These are phyloP conservation scores for Mallotus repandus DNA, from an alignment of 441 rosid species.

Conservation along the genomic window DNA sequence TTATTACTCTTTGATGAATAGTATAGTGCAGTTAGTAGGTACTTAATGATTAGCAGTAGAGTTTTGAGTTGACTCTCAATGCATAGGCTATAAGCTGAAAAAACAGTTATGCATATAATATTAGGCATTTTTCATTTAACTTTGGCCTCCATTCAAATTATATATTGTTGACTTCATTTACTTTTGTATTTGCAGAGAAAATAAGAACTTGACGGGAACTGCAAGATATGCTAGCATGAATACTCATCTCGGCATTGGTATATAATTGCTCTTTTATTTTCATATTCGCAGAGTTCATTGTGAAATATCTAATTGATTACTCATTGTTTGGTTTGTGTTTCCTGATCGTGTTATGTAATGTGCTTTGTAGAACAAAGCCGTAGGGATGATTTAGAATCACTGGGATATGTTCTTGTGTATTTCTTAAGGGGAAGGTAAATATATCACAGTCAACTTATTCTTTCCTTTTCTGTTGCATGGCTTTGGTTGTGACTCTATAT, in stretches of 20 bases:
- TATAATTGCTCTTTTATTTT: constrained; percentile 7
- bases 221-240: constrained; percentile 99
- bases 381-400: constrained; percentile 91
- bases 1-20: background rate
- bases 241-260: constrained; percentile 98
- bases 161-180: constrained; percentile 11
- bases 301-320: background rate
- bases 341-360: constrained; percentile 15
- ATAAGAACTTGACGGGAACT: constrained; percentile 94
- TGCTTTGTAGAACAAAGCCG: constrained; percentile 74
- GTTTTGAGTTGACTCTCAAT: background rate
- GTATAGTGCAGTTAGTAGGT: background rate
- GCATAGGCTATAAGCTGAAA: background rate
- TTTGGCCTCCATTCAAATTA: background rate
- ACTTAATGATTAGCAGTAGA: background rate
- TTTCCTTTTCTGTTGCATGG: constrained; percentile 13
- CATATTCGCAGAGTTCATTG: background rate
- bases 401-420: constrained; percentile 90
- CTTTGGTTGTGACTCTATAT: constrained; percentile 25
- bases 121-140: background rate
- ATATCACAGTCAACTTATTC: constrained; percentile 5
- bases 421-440: constrained; percentile 84
- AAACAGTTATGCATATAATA: background rate
- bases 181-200: constrained; percentile 64
- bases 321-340: constrained; percentile 6